These are phyloP conservation scores for Collybiopsis luxurians DNA, from an alignment of 768 basidiomycete genomes.

Conservation along the genomic window DNA sequence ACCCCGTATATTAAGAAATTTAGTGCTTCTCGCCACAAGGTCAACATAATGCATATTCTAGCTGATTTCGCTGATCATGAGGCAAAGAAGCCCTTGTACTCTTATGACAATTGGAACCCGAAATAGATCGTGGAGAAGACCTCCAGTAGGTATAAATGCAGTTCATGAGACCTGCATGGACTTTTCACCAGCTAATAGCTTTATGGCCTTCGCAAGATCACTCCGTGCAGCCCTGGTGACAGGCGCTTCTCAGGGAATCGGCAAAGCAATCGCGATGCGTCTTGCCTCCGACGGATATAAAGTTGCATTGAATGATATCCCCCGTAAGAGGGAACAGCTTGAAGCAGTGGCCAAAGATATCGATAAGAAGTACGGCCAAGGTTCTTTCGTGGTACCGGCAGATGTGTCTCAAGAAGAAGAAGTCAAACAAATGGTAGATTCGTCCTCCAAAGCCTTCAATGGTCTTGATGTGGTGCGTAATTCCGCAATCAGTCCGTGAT, in stretches of 20 bases:
- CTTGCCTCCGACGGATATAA: conserved; percentile 30
- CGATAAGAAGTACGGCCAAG: conserved; percentile 13
- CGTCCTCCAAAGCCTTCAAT: conserved; percentile 16
- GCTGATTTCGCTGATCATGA: too few relatives aligned
- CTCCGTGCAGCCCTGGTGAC: conserved; percentile 23
- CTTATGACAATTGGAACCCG: too few relatives aligned
- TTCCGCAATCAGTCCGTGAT: not conserved
- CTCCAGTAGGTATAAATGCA: too few relatives aligned
- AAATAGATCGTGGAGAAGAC: too few relatives aligned
- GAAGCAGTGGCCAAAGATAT: conserved; percentile 24
- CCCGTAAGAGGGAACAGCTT: conserved; percentile 14
- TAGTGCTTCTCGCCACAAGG: too few relatives aligned
- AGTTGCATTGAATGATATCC: conserved; percentile 27
- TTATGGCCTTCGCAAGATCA: not conserved
- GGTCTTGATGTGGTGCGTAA: conserved; percentile 25
- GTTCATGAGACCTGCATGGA: too few relatives aligned
- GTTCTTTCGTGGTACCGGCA: conserved; percentile 15
- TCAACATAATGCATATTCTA: too few relatives aligned
- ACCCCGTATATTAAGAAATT: too few relatives aligned
- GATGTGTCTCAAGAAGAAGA: conserved; percentile 27
- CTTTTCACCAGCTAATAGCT: too few relatives aligned
- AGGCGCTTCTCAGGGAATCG: conserved; percentile 32
- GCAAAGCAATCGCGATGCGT: conserved; percentile 27
- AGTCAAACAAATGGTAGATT: conserved; percentile 25
- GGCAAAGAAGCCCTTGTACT: too few relatives aligned